These are phyloP conservation scores for Claviceps spartinae DNA, from an alignment of 2,329 filamentous ascomycete species.

Conservation along the genomic window DNA sequence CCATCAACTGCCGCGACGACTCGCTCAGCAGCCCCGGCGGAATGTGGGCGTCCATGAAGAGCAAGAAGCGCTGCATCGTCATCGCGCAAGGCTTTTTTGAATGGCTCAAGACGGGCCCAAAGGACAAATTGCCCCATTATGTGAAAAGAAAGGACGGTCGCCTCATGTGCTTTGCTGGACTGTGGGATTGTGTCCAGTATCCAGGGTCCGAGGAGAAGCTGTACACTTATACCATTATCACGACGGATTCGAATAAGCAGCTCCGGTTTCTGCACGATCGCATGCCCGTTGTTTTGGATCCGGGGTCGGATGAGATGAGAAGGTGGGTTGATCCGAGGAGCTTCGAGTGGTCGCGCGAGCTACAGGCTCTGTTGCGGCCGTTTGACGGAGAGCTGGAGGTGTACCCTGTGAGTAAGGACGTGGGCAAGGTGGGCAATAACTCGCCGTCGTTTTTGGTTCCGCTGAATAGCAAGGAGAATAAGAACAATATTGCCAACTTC, in stretches of 20 bases:
- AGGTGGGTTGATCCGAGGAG: constrained; percentile 67
- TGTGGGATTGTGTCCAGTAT: constrained; percentile 82
- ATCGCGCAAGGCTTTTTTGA: constrained; percentile 91
- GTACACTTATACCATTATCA: constrained; percentile 91
- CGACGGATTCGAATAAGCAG: constrained; percentile 72
- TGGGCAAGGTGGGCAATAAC: constrained; percentile 89
- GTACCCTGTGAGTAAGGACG: constrained; percentile 76
- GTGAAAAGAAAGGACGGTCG: constrained; percentile 69
- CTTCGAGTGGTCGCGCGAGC: constrained; percentile 60
- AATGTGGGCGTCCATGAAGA: constrained; percentile 90
- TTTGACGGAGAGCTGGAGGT: constrained; percentile 68
- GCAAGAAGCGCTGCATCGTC: constrained; percentile 74
- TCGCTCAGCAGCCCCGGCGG: constrained; percentile 62
- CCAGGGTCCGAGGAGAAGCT: constrained; percentile 44
- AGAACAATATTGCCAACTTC: constrained; percentile 87
- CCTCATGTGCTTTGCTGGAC: constrained; percentile 76
- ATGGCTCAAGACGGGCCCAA: constrained; percentile 69
- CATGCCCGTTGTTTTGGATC: constrained; percentile 87
- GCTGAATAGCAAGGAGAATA: constrained; percentile 73
- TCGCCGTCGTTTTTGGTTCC: constrained; percentile 74
- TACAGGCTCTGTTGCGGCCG: constrained; percentile 69
- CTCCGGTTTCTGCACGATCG: constrained; percentile 81
- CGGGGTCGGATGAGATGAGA: constrained; percentile 53
- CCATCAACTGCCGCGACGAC: constrained; percentile 91
- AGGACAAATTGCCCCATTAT: constrained; percentile 75